These are phyloP conservation scores for Fusarium veterinarium DNA, from an alignment of 2,329 filamentous ascomycete species.

Conservation along the genomic window DNA sequence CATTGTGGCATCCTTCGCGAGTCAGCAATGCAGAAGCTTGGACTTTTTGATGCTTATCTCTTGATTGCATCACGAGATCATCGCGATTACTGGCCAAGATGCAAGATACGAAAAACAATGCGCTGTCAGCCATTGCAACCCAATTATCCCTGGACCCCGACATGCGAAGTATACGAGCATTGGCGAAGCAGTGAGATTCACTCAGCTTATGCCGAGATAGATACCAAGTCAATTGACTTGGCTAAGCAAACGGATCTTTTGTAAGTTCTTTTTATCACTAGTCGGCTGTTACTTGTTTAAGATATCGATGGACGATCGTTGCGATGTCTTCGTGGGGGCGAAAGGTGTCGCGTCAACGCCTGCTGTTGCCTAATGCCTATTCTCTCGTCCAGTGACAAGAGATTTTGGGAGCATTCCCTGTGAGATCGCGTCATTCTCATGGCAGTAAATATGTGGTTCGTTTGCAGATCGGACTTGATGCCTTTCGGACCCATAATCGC, in stretches of 20 bases:
- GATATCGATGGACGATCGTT: background rate
- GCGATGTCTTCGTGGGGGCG: background rate
- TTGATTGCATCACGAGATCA: background rate
- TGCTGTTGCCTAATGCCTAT: background rate
- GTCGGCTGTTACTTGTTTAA: background rate
- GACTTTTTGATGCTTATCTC: background rate
- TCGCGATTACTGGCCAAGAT: background rate
- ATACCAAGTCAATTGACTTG: background rate
- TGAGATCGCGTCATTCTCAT: background rate
- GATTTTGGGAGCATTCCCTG: background rate
- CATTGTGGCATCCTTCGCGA: background rate
- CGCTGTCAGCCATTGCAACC: background rate
- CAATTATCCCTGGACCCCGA: background rate
- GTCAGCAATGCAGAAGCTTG: background rate
- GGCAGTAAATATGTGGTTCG: background rate
- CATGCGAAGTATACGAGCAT: background rate
- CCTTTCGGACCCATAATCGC: rapidly evolving
- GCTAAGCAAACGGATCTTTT: background rate
- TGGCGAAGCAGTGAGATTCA: background rate
- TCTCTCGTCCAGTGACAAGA: too few relatives aligned
- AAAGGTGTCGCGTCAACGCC: background rate
- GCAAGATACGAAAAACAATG: background rate
- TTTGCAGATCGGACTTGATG: background rate
- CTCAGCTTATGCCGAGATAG: background rate
- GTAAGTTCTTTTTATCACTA: too few relatives aligned